Evolutionary conservation across 148 eudicot genomes (phyloP).

Genomic region (Vaccinium vitisidaea): DNA sequence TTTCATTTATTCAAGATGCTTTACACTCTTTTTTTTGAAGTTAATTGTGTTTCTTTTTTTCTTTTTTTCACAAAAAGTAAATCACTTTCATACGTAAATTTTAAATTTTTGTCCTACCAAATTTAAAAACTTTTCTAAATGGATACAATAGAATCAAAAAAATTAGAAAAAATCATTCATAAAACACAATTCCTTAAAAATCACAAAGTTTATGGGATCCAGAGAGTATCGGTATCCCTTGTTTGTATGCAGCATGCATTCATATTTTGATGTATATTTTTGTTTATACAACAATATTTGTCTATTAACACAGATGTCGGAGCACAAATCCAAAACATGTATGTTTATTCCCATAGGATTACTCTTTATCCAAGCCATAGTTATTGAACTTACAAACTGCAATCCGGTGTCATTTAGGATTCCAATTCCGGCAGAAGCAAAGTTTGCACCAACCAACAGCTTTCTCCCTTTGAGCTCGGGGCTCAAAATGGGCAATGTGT

Average conservation of each 20-base stretch:
- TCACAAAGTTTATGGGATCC: no score
- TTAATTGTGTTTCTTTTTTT: not conserved
- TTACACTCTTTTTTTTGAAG: not conserved
- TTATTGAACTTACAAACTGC: slow-evolving; percentile 56
- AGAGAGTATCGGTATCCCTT: no score
- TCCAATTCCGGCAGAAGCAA: slow-evolving; percentile 78
- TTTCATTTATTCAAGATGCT: not conserved
- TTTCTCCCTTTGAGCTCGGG: slow-evolving; percentile 47
- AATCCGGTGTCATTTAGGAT: slow-evolving; percentile 76
- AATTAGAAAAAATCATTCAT: not conserved
- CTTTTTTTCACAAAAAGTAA: not conserved
- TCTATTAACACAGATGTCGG: not conserved
- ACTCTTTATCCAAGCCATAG: not conserved
- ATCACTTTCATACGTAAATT: not conserved
- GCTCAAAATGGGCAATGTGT: slow-evolving; percentile 48
- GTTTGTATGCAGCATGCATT: no score
- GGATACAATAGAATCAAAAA: not conserved
- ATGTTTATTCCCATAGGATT: not conserved
- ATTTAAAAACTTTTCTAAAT: not conserved
- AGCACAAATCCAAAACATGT: not conserved
- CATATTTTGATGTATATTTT: no score
- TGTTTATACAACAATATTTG: not conserved
- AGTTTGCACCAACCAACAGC: slow-evolving; percentile 68
- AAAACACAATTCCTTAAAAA: not conserved
- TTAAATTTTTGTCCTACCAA: not conserved